phyloP scores from a whole-genome alignment of 169 alveolate species.

The Besnoitia besnoiti region DNA sequence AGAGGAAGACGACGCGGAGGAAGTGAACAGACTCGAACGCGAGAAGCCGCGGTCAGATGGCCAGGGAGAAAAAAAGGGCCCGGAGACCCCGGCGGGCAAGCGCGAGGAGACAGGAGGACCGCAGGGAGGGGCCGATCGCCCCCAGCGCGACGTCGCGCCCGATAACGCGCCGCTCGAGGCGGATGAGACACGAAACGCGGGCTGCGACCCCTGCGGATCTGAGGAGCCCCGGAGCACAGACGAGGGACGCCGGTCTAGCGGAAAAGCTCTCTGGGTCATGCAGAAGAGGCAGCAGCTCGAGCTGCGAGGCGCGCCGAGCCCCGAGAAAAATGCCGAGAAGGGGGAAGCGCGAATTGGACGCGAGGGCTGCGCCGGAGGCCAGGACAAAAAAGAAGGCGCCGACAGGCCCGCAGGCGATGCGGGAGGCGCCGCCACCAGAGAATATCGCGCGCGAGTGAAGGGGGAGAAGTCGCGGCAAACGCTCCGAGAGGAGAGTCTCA shows the following conservation, averaged over 20 bases:
- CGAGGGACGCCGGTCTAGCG: background rate
- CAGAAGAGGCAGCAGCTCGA: background rate
- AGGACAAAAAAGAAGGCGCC: background rate
- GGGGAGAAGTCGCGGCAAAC: background rate
- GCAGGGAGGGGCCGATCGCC: background rate
- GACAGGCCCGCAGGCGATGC: background rate
- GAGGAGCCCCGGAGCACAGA: too few species aligned
- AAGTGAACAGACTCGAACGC: too few species aligned
- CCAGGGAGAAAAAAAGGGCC: too few species aligned
- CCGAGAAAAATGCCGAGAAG: background rate
- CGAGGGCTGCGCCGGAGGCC: background rate
- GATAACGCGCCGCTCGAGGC: too few species aligned
- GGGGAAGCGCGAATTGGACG: background rate
- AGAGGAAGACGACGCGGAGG: background rate
- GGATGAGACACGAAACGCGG: too few species aligned
- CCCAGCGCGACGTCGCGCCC: background rate
- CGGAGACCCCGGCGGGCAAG: too few species aligned
- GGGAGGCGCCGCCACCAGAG: too few species aligned
- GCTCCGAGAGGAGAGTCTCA: background rate
- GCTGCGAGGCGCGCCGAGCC: background rate
- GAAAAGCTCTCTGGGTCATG: background rate
- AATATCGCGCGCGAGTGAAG: too few species aligned
- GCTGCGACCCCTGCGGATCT: too few species aligned
- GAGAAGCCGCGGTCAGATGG: too few species aligned
- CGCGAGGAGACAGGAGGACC: background rate